A percentile compares a stretch with the other conserved stretches of the same genome.
Evolutionary conservation across 78 protist genomes (phyloP).

Genomic region (Monosiga brevicollis): DNA sequence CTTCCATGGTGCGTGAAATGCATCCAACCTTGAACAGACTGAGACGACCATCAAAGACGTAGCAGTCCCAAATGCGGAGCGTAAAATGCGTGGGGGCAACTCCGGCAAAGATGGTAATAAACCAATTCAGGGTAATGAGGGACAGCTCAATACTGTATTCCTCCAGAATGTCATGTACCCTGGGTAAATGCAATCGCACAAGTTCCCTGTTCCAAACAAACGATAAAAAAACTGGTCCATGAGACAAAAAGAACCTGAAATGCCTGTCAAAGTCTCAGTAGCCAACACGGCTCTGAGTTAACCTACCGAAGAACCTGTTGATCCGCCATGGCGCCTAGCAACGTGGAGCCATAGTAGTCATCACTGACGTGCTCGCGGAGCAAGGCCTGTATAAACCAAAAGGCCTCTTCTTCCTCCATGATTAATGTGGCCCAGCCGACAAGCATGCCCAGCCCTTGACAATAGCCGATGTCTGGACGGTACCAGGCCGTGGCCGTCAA

Average conservation of each 20-base stretch:
- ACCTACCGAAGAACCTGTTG: not conserved
- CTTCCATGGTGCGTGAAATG: too few relatives aligned
- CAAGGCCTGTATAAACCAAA: not conserved
- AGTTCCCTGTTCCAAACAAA: not conserved
- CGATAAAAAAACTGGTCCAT: not conserved
- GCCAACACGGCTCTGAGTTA: not conserved
- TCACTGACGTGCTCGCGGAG: not conserved
- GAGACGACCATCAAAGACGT: not conserved
- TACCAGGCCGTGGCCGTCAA: not conserved
- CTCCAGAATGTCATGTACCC: not conserved
- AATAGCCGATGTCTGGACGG: slow-evolving; percentile 1
- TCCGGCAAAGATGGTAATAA: not conserved
- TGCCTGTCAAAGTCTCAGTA: not conserved
- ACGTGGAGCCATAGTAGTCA: not conserved
- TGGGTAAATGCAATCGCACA: not conserved
- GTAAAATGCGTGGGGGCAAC: not conserved
- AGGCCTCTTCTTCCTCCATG: slow-evolving; percentile 11
- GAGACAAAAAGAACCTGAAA: not conserved
- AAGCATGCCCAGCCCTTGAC: slow-evolving; percentile 10
- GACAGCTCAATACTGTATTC: not conserved
- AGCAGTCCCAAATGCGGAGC: slow-evolving; percentile 9
- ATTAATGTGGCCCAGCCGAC: not conserved
- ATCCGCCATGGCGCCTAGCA: slow-evolving; percentile 9
- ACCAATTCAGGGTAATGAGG: slow-evolving; percentile 6
- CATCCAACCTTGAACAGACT: too few relatives aligned